Percentiles rank a stretch among this genome's conserved stretches.
phyloP scores from a whole-genome alignment of 805 yeast species.

The Saturnispora zaruensis region DNA sequence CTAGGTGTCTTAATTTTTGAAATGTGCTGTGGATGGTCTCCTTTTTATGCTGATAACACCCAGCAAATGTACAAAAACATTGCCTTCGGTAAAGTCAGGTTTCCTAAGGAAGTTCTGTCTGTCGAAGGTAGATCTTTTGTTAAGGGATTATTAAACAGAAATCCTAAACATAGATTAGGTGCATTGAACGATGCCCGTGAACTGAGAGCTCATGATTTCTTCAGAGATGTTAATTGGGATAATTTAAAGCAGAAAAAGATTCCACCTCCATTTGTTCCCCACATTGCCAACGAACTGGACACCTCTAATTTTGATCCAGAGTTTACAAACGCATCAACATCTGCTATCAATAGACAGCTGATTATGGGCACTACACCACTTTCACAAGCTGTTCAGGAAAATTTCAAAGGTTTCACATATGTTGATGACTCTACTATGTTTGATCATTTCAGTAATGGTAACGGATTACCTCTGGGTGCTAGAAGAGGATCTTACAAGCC shows the following conservation, averaged over 20 bases:
- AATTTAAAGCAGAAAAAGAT: conserved; percentile 66
- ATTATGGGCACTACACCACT: conserved; percentile 70
- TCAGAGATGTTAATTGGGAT: conserved; percentile 87
- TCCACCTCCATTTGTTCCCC: conserved; percentile 97
- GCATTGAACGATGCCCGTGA: conserved; percentile 89
- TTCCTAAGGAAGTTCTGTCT: conserved; percentile 91
- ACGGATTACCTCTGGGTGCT: conserved; percentile 24
- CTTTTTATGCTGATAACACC: conserved; percentile 94
- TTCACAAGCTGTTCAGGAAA: conserved; percentile 91
- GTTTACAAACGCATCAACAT: conserved; percentile 85
- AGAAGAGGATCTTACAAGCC: conserved; percentile 34
- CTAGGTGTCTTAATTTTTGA: conserved; percentile 93
- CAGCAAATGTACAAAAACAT: conserved; percentile 99
- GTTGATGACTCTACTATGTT: conserved; percentile 92
- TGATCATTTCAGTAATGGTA: conserved; percentile 47
- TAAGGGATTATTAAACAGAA: conserved; percentile 88
- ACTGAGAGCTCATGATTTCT: conserved; percentile 84
- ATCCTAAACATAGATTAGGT: conserved; percentile 92
- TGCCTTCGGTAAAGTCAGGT: conserved; percentile 95
- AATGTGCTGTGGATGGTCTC: conserved; percentile 99
- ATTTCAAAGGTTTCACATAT: conserved; percentile 93
- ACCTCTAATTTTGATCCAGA: conserved; percentile 98
- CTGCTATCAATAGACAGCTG: conserved; percentile 62
- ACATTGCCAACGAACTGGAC: conserved; percentile 80
- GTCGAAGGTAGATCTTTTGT: conserved; percentile 93